Base-by-base conservation (phyloP, 805 yeast species). In the Saccharomycopsis fibuligera region DNA sequence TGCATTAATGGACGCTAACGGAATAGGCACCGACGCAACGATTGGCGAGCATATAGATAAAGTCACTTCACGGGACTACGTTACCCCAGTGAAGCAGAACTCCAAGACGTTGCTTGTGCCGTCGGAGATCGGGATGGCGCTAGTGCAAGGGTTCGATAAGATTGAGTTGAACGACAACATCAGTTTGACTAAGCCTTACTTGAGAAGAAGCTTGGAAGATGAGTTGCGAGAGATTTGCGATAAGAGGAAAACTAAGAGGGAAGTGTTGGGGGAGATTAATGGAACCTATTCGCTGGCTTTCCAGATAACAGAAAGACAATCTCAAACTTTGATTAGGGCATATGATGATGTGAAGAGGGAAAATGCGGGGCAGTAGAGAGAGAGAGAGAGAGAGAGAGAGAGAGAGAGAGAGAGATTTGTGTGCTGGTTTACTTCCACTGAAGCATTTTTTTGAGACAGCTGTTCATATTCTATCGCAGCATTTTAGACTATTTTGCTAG, bases 1-100 rank as follows among this genome's bases (percentile, higher is more conserved):
- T 65, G 83, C 87, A 8, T 68, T 93, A 41, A 93, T 93, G 99
- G 98, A 95, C 68, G 86, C 81, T 9, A 93, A 93, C 63, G 98
- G 98, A 0, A 93, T 93, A 40, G 99, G 99, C 2, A 93, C 99
- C 0, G 99, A 93, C 68, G 99, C 99, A 0, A 93, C 99, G 0
- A 95, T 93, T 65, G 99, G 98, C 0, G 99, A 93, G 38, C 99
- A 93, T 64, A 93, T 93, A 35, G 89, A 85, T 50, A 90, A 86
- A 60, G 80, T 93, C 38, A 66, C 75, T 25, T 63, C 64, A 9
- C 67, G 99, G 46, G 78, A 79, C 17, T 95, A 90, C 58, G 76
- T 86, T 3, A 66, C 64, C 16, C 79, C 70, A 41, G 68, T 72
- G 8, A 69, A 65, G 51, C 55, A 55, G 5, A 66, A 65, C 4